phyloP scores from a whole-genome alignment of 2,329 filamentous ascomycete genomes.

The Tolypocladium capitatum region DNA sequence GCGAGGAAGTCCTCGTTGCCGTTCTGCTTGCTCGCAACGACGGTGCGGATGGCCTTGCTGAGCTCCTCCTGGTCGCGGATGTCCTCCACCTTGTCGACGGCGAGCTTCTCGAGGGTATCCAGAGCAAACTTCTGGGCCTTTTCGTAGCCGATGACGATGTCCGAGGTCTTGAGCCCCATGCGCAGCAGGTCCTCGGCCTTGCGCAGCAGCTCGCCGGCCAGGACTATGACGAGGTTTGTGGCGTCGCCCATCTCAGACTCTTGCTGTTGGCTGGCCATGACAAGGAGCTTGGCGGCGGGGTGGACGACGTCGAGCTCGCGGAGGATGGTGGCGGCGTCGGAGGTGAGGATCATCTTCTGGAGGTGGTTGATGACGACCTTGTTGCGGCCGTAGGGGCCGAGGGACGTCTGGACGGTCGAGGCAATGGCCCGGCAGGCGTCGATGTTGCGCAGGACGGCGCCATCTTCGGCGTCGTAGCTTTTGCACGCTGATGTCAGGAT shows the following conservation, averaged over 20 bases:
- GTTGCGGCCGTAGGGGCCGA: conserved; percentile 95
- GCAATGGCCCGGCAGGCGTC: conserved; percentile 95
- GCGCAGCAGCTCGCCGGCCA: conserved; percentile 88
- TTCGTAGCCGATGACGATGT: conserved; percentile 93
- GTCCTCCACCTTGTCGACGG: conserved; percentile 81
- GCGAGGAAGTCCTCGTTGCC: conserved; percentile 85
- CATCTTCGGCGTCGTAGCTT: conserved; percentile 98
- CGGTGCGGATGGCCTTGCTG: conserved; percentile 88
- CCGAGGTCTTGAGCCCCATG: conserved; percentile 96
- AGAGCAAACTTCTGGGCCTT: conserved; percentile 83
- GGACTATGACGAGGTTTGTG: conserved; percentile 90
- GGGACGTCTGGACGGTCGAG: conserved; percentile 89
- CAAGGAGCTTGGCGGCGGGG: conserved; percentile 89
- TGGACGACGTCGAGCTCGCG: conserved; percentile 97
- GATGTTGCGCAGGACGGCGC: conserved; percentile 94
- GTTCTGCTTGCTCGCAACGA: conserved; percentile 92
- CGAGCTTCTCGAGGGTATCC: conserved; percentile 72
- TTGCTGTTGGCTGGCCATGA: conserved; percentile 98
- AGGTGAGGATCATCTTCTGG: conserved; percentile 98
- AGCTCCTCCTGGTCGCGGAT: conserved; percentile 70
- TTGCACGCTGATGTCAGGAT: conserved; percentile 23
- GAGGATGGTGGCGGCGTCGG: conserved; percentile 92
- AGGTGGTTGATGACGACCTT: conserved; percentile 99
- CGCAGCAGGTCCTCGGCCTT: conserved; percentile 94
- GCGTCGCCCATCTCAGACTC: conserved; percentile 98